A percentile compares a stretch with the other conserved stretches of the same genome.
Evolutionary conservation across 2,329 filamentous ascomycete species (phyloP).

Genomic region (Cercospora canescens): DNA sequence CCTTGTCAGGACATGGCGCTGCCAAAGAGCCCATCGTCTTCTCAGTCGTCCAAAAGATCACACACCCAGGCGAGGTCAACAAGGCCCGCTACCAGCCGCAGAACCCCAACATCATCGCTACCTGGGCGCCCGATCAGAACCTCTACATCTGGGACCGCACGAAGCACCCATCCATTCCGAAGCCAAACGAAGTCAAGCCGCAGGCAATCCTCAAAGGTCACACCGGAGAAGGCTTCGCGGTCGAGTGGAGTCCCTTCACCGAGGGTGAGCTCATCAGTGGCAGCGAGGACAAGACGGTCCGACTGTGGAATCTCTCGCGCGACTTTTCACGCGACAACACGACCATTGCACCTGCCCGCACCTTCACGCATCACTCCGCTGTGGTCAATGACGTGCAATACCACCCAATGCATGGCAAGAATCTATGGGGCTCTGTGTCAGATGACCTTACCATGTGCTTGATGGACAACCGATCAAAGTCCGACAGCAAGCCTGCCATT

Average conservation of each 20-base stretch:
- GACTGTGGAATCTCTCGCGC: conserved; percentile 82
- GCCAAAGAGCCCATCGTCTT: conserved; percentile 78
- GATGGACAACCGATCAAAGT: conserved; percentile 73
- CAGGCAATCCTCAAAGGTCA: conserved; percentile 87
- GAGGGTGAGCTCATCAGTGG: conserved; percentile 84
- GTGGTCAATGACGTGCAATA: conserved; percentile 98
- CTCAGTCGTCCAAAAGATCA: conserved; percentile 91
- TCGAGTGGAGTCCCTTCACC: conserved; percentile 87
- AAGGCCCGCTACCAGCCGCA: conserved; percentile 98
- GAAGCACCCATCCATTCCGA: conserved; percentile 80
- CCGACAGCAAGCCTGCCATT: conserved; percentile 52
- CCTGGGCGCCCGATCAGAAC: conserved; percentile 81
- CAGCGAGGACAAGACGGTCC: conserved; percentile 88
- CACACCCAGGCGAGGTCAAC: conserved; percentile 96
- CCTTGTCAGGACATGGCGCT: conserved; percentile 65
- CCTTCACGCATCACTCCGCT: conserved; percentile 83
- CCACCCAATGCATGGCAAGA: conserved; percentile 75
- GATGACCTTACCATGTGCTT: conserved; percentile 94
- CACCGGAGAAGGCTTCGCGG: conserved; percentile 82
- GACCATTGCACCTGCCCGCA: conserved; percentile 68
- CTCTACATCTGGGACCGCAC: conserved; percentile 95
- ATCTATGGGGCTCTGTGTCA: conserved; percentile 88
- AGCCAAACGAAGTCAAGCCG: conserved; percentile 60
- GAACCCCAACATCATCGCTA: conserved; percentile 95
- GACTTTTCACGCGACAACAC: conserved; percentile 70